Evolutionary conservation across 257 asterid species (phyloP), one percentile per base, ranked within the genome.

Genomic region (Striga asiatica): DNA sequence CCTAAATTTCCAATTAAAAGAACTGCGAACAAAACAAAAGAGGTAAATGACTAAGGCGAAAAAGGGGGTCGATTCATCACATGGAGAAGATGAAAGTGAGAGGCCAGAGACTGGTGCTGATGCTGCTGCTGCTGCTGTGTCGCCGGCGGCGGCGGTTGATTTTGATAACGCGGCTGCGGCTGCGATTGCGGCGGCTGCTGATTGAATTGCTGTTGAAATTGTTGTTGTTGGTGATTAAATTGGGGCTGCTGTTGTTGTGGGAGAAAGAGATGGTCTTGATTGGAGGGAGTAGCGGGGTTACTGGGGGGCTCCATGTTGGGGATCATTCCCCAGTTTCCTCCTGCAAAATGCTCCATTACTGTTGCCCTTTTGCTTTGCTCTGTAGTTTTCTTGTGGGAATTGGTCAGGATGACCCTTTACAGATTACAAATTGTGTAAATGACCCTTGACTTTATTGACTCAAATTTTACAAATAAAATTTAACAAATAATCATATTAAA

Each of bases 261-360:
- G 65, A 83, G 76, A 71, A 66, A 76, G 25, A 79, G 55, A 38
- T 78, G 69, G 62, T 86, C 94, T 68, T 78, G 94, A 75, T 58
- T 83, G 22, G 93, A 81, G 64, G 96, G 94, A 0, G 96, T 84
- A 21, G 84, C 38, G 14, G 93, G 96, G 67, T 81, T 84, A 61
- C 96, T 83, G 50, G 72, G 86, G 61, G 87, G 23, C 75, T 76
- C 89, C 9, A 87, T 74, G 82, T 66, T 84, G 71, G 94, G 93
- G 71, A 84, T 80, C 96, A 81, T 84, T 7, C 79, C 25, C 94
- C 96, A 88, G 66, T 76, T 79, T 48, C 91, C 94, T 54, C 89
- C 86, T 7, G 85, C 95, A 39, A 67, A 88, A 16, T 81, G 79
- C 42, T 88, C 97, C 97, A 88, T 88, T 20, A 6, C 25, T 67